Evolutionary conservation across 805 yeast species (phyloP), one percentile per base, ranked within the genome.

Genomic region (Wickerhamomyces xylosicus): DNA sequence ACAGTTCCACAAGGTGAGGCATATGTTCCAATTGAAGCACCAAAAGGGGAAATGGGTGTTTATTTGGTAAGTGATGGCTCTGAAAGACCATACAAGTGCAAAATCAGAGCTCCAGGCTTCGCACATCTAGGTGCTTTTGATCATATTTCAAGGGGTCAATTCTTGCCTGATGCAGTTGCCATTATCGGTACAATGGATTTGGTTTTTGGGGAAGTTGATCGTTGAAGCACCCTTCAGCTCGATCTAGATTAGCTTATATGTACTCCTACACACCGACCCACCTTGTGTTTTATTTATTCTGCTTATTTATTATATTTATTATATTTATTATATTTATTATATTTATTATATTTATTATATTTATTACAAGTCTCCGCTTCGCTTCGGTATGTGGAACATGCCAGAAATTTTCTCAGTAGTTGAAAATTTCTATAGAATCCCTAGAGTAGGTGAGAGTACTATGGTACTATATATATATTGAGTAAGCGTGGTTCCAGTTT

Each of bases 21-120:
- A 10, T 85, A 85, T 60, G 83, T 92, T 37, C 90, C 85, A 41
- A 85, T 85, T 49, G 95, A 85, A 67, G 95, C 95, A 19, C 95
- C 95, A 59, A 85, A 85, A 74, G 95, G 95, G 59, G 95, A 85
- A 64, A 83, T 85, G 92, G 95, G 84, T 44, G 94, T 84, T 40
- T 85, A 79, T 56, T 79, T 85, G 38, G 94, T 85, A 41, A 77
- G 87, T 49, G 95, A 85, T 64, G 95, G 95, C 40, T 64, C 82
- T 42, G 95, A 85, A 67, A 75, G 92, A 62, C 95, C 95, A 28
- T 85, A 85, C 67, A 77, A 87, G 66, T 84, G 95, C 69, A 85
- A 84, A 69, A 85, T 85, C 54, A 79, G 95, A 66, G 87, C 94
- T n/a, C 95, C 95, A 36, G 95, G 95, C 34, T 85, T 85, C 59